These are phyloP conservation scores for Penicillium daleae DNA, from an alignment of 495 filamentous ascomycete genomes.

Conservation along the genomic window DNA sequence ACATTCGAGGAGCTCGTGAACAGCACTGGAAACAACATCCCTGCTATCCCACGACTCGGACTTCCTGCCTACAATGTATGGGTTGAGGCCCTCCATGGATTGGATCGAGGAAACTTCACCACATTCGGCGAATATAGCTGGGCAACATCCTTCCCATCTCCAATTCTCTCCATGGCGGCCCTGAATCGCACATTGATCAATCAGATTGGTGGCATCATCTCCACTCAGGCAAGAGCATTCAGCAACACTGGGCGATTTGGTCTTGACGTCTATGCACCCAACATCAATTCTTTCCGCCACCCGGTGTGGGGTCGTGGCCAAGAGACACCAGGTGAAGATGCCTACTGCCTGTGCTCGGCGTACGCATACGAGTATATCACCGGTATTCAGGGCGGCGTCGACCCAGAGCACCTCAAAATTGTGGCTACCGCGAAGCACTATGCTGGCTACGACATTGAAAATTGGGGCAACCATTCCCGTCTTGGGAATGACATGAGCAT, in stretches of 20 bases:
- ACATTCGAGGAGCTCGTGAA: constrained; percentile 60
- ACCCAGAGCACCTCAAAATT: constrained; percentile 53
- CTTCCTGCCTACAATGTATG: constrained; percentile 56
- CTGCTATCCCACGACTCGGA: constrained; percentile 60
- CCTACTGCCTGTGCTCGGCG: constrained; percentile 52
- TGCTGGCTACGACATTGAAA: constrained; percentile 68
- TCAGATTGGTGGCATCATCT: constrained; percentile 58
- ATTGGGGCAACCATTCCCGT: constrained; percentile 55
- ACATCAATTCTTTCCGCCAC: constrained; percentile 70
- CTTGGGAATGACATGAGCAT: constrained; percentile 61
- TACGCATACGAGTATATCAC: constrained; percentile 63
- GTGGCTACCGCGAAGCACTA: constrained; percentile 69
- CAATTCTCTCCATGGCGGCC: constrained; percentile 61
- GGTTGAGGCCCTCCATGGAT: constrained; percentile 60
- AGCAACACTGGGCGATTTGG: constrained; percentile 61
- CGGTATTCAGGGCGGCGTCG: constrained; percentile 60
- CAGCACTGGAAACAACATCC: constrained; percentile 57
- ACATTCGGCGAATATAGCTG: constrained; percentile 55
- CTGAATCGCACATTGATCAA: constrained; percentile 64
- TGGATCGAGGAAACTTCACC: constrained; percentile 58
- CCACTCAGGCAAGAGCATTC: constrained; percentile 69
- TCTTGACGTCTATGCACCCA: constrained; percentile 67
- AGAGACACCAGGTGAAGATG: constrained; percentile 67
- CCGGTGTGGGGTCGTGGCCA: constrained; percentile 65
- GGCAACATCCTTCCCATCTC: constrained; percentile 65